Evolutionary conservation across 1,284 basidiomycete genomes (phyloP).

Genomic region (Irpex sp.): DNA sequence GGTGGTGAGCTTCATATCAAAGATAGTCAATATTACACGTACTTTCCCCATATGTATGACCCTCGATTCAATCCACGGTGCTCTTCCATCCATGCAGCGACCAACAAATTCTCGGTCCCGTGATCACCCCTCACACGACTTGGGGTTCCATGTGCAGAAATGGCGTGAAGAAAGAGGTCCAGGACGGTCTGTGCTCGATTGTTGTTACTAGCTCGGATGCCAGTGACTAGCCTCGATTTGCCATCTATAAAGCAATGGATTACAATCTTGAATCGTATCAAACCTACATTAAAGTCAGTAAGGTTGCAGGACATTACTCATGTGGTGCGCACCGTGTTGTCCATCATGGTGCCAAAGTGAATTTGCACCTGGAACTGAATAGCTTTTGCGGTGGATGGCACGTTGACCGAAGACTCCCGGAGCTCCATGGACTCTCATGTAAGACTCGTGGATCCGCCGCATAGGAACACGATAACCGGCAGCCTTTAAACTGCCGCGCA

Average conservation of each 20-base stretch:
- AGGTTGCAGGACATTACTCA: neutral
- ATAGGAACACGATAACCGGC: constrained; percentile 13
- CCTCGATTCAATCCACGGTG: constrained; percentile 19
- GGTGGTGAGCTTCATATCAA: neutral
- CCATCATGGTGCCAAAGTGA: constrained; percentile 28
- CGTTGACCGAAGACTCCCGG: constrained; percentile 16
- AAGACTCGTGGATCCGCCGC: constrained; percentile 10
- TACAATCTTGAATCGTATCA: constrained; percentile 31
- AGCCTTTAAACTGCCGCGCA: constrained; percentile 15
- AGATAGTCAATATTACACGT: constrained; percentile 12
- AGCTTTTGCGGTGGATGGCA: constrained; percentile 14
- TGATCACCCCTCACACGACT: constrained; percentile 24
- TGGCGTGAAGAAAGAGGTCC: constrained; percentile 15
- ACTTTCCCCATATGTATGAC: constrained; percentile 35
- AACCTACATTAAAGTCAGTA: constrained; percentile 7
- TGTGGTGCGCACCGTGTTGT: constrained; percentile 24
- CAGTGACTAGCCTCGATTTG: constrained; percentile 24
- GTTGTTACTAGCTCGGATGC: constrained; percentile 21
- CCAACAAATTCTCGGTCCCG: constrained; percentile 23
- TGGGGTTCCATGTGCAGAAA: constrained; percentile 14
- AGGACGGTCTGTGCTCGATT: constrained; percentile 17
- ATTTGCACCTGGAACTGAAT: constrained; percentile 24
- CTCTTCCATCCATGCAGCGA: constrained; percentile 25
- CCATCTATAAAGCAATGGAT: constrained; percentile 36
- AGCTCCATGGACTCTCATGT: constrained; percentile 15